Evolutionary conservation across 2,329 filamentous ascomycete species (phyloP).

Genomic region (Alternaria gaisen): DNA sequence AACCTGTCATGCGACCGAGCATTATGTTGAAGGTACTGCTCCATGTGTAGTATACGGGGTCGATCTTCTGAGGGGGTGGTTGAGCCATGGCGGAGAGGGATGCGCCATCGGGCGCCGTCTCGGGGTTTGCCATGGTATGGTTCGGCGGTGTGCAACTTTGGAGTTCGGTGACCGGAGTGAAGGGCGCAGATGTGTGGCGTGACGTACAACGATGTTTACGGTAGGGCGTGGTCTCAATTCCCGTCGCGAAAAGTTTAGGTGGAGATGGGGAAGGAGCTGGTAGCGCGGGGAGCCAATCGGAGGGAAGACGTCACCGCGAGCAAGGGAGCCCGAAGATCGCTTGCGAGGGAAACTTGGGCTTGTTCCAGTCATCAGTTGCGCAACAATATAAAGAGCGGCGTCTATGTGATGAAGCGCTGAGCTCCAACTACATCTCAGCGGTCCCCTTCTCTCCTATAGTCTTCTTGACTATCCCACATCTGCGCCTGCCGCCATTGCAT

Average conservation of each 20-base stretch:
- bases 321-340: slow-evolving; percentile 19
- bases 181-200: slow-evolving; percentile 15
- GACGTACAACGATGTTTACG: neutral
- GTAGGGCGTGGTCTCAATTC: slow-evolving; percentile 23
- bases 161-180: neutral
- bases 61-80: slow-evolving; percentile 36
- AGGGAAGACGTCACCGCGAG: slow-evolving; percentile 23
- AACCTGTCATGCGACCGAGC: slow-evolving; percentile 64
- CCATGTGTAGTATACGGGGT: slow-evolving; percentile 66
- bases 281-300: slow-evolving; percentile 36
- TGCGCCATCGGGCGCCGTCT: slow-evolving; percentile 40
- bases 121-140: slow-evolving; percentile 37
- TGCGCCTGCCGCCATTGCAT: neutral
- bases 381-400: slow-evolving; percentile 1
- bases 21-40: slow-evolving; percentile 87
- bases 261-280: slow-evolving; percentile 14
- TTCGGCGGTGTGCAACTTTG: neutral
- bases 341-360: slow-evolving; percentile 23
- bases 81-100: slow-evolving; percentile 31
- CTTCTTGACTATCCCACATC: neutral
- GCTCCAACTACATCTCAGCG: neutral
- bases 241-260: slow-evolving; percentile 33
- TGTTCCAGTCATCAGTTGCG: slow-evolving; percentile 28
- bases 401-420: neutral
- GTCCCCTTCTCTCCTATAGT: neutral